A percentile compares a stretch with the other conserved stretches of the same genome.
phyloP scores from a whole-genome alignment of 2,329 filamentous ascomycete genomes.

The Metarhizium guizhouense region DNA sequence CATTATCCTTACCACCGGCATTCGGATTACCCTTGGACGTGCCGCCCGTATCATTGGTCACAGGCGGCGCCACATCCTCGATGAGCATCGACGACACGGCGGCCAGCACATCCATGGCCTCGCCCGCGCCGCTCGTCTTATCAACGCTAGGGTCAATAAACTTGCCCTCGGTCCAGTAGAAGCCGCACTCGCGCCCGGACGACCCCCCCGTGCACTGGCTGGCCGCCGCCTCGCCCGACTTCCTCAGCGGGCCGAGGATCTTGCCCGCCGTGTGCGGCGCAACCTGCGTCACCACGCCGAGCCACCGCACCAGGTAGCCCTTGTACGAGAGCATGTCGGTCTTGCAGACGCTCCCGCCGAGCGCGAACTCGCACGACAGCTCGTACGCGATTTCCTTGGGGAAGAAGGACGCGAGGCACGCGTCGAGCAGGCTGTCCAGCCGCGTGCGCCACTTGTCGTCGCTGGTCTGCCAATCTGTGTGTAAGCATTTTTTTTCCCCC shows the following conservation, averaged over 20 bases:
- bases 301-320: conserved; percentile 42
- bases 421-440: conserved; percentile 40
- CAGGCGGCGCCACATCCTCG: conserved; percentile 22
- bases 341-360: conserved; percentile 33
- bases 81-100: conserved; percentile 42
- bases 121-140: conserved; percentile 42
- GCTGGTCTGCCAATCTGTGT: conserved; percentile 8
- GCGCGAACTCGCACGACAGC: conserved; percentile 40
- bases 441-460: conserved; percentile 40
- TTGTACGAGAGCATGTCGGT: conserved; percentile 52
- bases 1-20: conserved; percentile 20
- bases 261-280: conserved; percentile 36
- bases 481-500: no score
- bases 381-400: conserved; percentile 51
- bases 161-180: conserved; percentile 35
- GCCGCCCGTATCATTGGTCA: conserved; percentile 38
- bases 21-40: conserved; percentile 26
- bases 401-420: conserved; percentile 37
- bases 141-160: conserved; percentile 25
- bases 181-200: conserved; percentile 36
- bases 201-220: conserved; percentile 37
- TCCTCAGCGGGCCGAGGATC: conserved; percentile 36
- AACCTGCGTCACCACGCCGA: conserved; percentile 37
- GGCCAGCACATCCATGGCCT: conserved; percentile 46
- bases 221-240: conserved; percentile 40